phyloP scores from a whole-genome alignment of 805 yeast genomes.

The Hanseniaspora guilliermondii region DNA sequence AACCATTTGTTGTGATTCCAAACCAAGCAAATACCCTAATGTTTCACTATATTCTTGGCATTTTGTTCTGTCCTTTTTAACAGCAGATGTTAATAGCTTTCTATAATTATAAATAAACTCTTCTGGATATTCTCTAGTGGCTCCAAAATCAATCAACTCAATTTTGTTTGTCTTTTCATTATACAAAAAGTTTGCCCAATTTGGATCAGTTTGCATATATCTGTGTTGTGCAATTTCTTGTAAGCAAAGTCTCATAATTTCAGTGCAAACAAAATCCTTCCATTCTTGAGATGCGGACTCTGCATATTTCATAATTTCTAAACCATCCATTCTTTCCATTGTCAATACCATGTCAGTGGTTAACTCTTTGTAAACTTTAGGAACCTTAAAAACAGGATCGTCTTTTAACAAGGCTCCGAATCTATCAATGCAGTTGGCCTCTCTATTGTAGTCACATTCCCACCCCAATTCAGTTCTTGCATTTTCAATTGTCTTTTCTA shows the following conservation, averaged over 20 bases:
- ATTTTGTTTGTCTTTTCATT: slow-evolving; percentile 58
- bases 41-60: slow-evolving; percentile 55
- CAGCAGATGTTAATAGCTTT: slow-evolving; percentile 62
- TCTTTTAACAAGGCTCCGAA: slow-evolving; percentile 51
- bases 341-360: slow-evolving; percentile 78
- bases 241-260: slow-evolving; percentile 76
- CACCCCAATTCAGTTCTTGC: slow-evolving; percentile 88
- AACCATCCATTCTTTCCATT: slow-evolving; percentile 79
- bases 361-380: slow-evolving; percentile 61
- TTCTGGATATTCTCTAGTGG: slow-evolving; percentile 65
- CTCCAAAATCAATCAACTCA: slow-evolving; percentile 90
- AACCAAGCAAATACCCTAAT: slow-evolving; percentile 83
- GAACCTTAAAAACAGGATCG: slow-evolving; percentile 60
- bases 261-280: slow-evolving; percentile 68
- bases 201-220: slow-evolving; percentile 98
- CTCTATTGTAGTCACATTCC: slow-evolving; percentile 94
- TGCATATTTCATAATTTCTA: slow-evolving; percentile 63
- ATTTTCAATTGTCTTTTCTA: slow-evolving; percentile 83
- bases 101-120: slow-evolving; percentile 61
- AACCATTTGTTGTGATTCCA: slow-evolving; percentile 78
- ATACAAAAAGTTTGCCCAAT: slow-evolving; percentile 94
- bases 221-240: slow-evolving; percentile 71
- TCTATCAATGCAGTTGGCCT: slow-evolving; percentile 61
- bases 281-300: slow-evolving; percentile 49
- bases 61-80: slow-evolving; percentile 47